Evolutionary conservation across 169 alveolate genomes (phyloP), one percentile per base, ranked within the genome.

Genomic region (Eimeria acervulina): DNA sequence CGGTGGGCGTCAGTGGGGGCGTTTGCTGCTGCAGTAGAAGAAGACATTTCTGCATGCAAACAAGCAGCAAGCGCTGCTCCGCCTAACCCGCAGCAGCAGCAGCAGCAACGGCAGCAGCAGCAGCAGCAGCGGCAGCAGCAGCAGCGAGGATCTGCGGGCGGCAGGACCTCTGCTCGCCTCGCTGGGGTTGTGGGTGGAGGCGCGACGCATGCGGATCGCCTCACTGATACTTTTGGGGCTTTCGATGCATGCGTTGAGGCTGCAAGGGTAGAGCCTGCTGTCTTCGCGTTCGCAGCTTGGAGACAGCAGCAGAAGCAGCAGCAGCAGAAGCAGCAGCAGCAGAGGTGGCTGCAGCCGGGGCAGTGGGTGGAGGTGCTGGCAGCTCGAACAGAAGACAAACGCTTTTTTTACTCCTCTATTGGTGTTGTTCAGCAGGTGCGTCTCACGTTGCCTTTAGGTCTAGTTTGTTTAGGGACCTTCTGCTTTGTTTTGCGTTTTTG

Each of bases 181-280:
- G 84, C 84, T 21, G 84, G 84, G 12, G 51, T 74, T 2, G 19
- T 10, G n/a, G 47, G 47, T 31, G 84, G 51, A 31, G 51, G 55
- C 10, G 84, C 51, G 26, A 19, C 31, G 47, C 84, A 74, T 40
- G 51, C 84, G n/a, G 51, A 74, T 21, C 38, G 51, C 47, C 47
- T 74, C 17, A 33, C 84, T 17, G 84, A 31, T 8, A 74, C 84
- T 1, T 74, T 74, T 31, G 84, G 84, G 21, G 84, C 84, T 74
- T 74, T 28, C 84, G 84, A 74, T 74, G 84, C 84, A 74, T 74
- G 84, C 84, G 13, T 74, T 28, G 84, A 74, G 47, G 84, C 84
- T 7, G 42, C 84, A 19, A 31, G 84, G 31, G 84, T 74, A 13
- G 84, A 74, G 26, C 84, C 84, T 10, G 84, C 84, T 17, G 84